These are phyloP conservation scores for Hyphopichia khmerensis DNA, from an alignment of 1,139 yeast genomes.

Conservation along the genomic window DNA sequence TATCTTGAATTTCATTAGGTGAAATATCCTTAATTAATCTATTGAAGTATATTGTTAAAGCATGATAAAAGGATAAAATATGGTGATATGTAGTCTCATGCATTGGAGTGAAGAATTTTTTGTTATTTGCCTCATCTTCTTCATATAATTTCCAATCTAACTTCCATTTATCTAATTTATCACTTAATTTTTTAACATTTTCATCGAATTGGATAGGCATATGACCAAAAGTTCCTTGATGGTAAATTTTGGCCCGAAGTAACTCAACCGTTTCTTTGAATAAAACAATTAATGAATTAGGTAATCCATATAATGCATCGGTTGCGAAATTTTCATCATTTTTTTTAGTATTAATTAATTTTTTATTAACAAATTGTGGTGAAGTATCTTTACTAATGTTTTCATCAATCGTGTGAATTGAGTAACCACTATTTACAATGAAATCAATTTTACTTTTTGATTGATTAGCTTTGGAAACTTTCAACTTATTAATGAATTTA, in stretches of 20 bases:
- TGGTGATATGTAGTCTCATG: slow-evolving; percentile 83
- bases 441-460: slow-evolving; percentile 45
- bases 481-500: slow-evolving; percentile 21
- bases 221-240: slow-evolving; percentile 28
- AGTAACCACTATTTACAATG: slow-evolving; percentile 36
- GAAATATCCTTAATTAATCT: slow-evolving; percentile 59
- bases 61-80: slow-evolving; percentile 75
- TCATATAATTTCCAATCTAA: slow-evolving; percentile 57
- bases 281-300: slow-evolving; percentile 71
- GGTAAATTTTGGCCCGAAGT: slow-evolving; percentile 59
- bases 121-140: slow-evolving; percentile 12
- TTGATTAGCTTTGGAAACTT: neutral
- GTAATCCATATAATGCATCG: slow-evolving; percentile 81
- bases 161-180: slow-evolving; percentile 60
- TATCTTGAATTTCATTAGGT: slow-evolving; percentile 53
- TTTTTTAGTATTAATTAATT: slow-evolving; percentile 42
- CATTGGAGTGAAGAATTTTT: slow-evolving; percentile 48
- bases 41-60: slow-evolving; percentile 71
- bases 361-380: slow-evolving; percentile 45
- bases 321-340: slow-evolving; percentile 65
- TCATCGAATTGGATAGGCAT: slow-evolving; percentile 46
- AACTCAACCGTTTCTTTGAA: slow-evolving; percentile 71
- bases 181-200: slow-evolving; percentile 49
- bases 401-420: neutral
- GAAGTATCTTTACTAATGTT: slow-evolving; percentile 20